A percentile compares a stretch with the other conserved stretches of the same genome.
Evolutionary conservation across 768 basidiomycete species (phyloP).

Genomic region (Tubosaeta sp.): DNA sequence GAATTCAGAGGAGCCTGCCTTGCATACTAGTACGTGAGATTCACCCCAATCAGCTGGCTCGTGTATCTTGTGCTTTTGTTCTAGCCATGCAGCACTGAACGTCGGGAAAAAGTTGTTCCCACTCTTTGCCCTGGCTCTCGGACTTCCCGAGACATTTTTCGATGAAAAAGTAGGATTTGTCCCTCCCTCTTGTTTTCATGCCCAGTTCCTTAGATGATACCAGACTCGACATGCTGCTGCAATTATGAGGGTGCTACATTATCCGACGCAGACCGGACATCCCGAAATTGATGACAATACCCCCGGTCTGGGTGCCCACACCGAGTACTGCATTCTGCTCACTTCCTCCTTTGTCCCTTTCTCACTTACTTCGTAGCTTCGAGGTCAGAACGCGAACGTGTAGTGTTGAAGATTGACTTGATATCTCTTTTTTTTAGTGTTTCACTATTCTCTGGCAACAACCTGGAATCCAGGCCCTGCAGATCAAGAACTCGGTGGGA

Average conservation of each 20-base stretch:
- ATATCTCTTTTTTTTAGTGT: constrained; percentile 42
- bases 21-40: constrained; percentile 56
- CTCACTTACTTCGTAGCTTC: constrained; percentile 29
- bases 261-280: constrained; percentile 65
- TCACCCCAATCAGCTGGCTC: constrained; percentile 12
- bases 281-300: constrained; percentile 49
- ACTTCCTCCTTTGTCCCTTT: background rate
- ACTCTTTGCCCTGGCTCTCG: constrained; percentile 65
- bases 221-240: constrained; percentile 62
- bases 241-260: constrained; percentile 64
- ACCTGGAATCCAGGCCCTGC: constrained; percentile 66
- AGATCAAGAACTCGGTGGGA: constrained; percentile 72
- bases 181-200: background rate
- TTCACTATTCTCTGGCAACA: constrained; percentile 89
- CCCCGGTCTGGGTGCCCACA: constrained; percentile 83
- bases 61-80: constrained; percentile 20
- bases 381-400: constrained; percentile 31
- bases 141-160: constrained; percentile 58
- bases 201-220: background rate
- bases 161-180: constrained; percentile 50
- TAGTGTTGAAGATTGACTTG: background rate
- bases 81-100: constrained; percentile 46
- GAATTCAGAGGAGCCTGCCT: constrained; percentile 58
- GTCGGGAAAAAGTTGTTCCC: constrained; percentile 61
- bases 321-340: constrained; percentile 43